A percentile compares a stretch with the other conserved stretches of the same genome.
Conservation (phyloP, 2,329 filamentous ascomycete species). For the Aotearoamyces nothofagi region DNA sequence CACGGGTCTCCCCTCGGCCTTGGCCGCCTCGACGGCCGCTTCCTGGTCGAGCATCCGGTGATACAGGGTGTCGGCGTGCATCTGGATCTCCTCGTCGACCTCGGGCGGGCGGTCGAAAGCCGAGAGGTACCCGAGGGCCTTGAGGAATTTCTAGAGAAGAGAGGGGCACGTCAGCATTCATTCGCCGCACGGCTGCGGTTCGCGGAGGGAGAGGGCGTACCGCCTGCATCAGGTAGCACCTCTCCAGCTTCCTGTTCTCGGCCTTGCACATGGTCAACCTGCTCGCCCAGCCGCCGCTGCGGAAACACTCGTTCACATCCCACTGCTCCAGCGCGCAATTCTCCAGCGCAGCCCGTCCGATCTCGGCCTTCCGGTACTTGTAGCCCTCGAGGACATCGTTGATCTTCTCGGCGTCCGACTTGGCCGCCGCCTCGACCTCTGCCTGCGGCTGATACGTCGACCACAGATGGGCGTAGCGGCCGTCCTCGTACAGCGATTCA, state of each 20-base stretch:
- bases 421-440: conserved; percentile 52
- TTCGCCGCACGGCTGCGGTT: too few relatives aligned
- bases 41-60: conserved; percentile 80
- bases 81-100: conserved; percentile 78
- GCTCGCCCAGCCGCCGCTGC: conserved; percentile 49
- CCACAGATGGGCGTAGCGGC: conserved; percentile 78
- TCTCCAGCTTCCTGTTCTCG: conserved; percentile 64
- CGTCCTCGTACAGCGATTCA: conserved; percentile 49
- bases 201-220: conserved; percentile 30
- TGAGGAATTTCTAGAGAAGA: conserved; percentile 60
- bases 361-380: conserved; percentile 65
- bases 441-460: conserved; percentile 68
- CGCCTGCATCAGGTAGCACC: conserved; percentile 80
- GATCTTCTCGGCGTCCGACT: conserved; percentile 67
- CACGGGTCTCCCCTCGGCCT: conserved; percentile 38
- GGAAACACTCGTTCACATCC: conserved; percentile 71
- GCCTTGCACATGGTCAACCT: conserved; percentile 67
- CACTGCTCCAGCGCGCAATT: conserved; percentile 85
- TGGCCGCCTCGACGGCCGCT: conserved; percentile 52
- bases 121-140: conserved; percentile 75
- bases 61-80: conserved; percentile 88
- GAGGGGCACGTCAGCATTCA: conserved; percentile 3
- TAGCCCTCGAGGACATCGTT: conserved; percentile 67
- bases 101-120: conserved; percentile 46
- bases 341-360: conserved; percentile 73